Evolutionary conservation across 768 basidiomycete species (phyloP).

Genomic region (Calocybe cyanea): DNA sequence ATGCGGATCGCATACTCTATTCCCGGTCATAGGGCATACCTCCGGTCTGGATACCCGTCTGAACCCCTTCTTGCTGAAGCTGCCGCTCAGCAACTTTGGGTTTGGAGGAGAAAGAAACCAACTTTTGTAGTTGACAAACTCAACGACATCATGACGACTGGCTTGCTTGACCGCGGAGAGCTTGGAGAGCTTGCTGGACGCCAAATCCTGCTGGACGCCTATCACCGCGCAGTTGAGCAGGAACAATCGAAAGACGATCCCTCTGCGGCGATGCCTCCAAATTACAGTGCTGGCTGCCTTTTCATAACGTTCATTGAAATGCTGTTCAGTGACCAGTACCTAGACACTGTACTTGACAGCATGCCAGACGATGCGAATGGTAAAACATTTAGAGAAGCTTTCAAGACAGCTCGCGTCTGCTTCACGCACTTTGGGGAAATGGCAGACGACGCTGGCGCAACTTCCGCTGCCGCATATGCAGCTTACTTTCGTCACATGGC

Average conservation of each 20-base stretch:
- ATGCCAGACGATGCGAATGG: no score
- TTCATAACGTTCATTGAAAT: conserved; percentile 18
- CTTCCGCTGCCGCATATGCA: no score
- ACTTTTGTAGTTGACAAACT: conserved; percentile 1
- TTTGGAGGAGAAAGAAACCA: background rate
- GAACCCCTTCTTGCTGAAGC: conserved; percentile 33
- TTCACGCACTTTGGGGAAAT: no score
- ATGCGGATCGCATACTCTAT: conserved; percentile 25
- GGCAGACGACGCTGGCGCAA: background rate
- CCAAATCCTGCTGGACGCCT: no score
- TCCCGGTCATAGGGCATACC: conserved; percentile 18
- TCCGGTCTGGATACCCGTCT: conserved; percentile 27
- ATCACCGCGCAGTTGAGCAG: no score
- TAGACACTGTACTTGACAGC: no score
- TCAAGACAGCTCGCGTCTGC: no score
- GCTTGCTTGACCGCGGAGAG: background rate
- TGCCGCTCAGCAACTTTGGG: conserved; percentile 10
- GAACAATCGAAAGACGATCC: background rate
- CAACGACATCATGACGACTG: background rate
- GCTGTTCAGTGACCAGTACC: conserved; percentile 13
- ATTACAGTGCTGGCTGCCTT: conserved; percentile 17
- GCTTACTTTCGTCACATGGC: no score
- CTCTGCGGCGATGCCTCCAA: background rate
- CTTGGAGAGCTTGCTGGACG: no score
- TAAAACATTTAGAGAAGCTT: no score